A percentile compares a stretch with the other conserved stretches of the same genome.
phyloP scores from a whole-genome alignment of 208 protist species.

The Naegleria lovaniensis region DNA sequence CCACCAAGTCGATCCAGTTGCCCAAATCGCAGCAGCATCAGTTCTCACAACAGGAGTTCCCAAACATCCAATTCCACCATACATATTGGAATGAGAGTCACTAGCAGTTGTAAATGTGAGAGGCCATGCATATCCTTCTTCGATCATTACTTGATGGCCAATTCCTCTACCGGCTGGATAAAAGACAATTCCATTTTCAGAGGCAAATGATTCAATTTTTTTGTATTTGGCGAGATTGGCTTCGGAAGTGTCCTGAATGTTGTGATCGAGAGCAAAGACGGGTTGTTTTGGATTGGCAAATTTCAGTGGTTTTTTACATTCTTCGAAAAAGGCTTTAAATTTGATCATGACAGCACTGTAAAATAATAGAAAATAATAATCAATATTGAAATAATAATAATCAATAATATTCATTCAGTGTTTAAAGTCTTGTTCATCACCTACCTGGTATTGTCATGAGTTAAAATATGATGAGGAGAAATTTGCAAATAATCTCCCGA shows the following conservation, averaged over 20 bases:
- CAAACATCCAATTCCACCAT: constrained; percentile 58
- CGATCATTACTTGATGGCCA: constrained; percentile 58
- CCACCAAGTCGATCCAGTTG: constrained; percentile 59
- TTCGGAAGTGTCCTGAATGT: constrained; percentile 56
- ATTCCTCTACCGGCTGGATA: constrained; percentile 60
- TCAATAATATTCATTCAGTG: no score
- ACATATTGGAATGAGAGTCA: constrained; percentile 65
- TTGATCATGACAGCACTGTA: constrained; percentile 58
- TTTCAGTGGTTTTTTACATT: constrained; percentile 25
- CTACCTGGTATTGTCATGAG: constrained; percentile 42
- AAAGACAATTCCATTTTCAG: constrained; percentile 47
- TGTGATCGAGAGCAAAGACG: constrained; percentile 62
- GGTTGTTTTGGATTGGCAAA: constrained; percentile 47
- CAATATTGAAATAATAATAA: background rate
- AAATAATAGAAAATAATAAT: background rate
- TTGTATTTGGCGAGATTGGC: constrained; percentile 58
- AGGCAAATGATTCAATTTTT: constrained; percentile 48
- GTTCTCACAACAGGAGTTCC: constrained; percentile 62
- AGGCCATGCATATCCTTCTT: constrained; percentile 59
- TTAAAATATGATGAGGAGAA: constrained; percentile 55
- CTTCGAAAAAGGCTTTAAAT: constrained; percentile 39
- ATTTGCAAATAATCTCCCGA: constrained; percentile 54
- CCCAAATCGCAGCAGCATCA: constrained; percentile 65
- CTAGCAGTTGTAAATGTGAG: constrained; percentile 51
- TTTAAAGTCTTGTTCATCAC: no score